Evolutionary conservation across 495 filamentous ascomycete species (phyloP).

Genomic region (Aspergillus haitiensis): DNA sequence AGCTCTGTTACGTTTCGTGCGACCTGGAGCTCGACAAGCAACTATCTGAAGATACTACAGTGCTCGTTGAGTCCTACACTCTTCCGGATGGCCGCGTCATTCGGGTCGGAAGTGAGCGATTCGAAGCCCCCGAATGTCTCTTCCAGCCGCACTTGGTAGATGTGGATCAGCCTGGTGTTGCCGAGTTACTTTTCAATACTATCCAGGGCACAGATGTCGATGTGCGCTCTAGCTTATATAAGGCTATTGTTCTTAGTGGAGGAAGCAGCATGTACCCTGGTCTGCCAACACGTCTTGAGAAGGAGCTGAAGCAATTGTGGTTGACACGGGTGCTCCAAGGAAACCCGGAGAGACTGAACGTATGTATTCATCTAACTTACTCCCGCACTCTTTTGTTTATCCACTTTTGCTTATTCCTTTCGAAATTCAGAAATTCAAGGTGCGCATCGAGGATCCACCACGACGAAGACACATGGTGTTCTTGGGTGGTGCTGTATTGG

Average conservation of each 20-base stretch:
- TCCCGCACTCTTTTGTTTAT: background rate
- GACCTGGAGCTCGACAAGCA: slow-evolving; percentile 95
- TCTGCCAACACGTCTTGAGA: slow-evolving; percentile 89
- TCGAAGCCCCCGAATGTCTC: slow-evolving; percentile 96
- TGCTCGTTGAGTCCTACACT: slow-evolving; percentile 95
- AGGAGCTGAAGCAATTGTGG: slow-evolving; percentile 98
- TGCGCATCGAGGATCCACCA: slow-evolving; percentile 96
- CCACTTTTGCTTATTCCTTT: slow-evolving; percentile 23
- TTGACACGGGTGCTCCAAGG: slow-evolving; percentile 85
- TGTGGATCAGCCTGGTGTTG: slow-evolving; percentile 94
- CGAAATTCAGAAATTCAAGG: slow-evolving; percentile 85
- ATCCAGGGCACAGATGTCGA: slow-evolving; percentile 96
- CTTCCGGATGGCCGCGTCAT: slow-evolving; percentile 95
- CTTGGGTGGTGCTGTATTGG: slow-evolving; percentile 92
- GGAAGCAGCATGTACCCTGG: slow-evolving; percentile 99
- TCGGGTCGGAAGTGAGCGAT: slow-evolving; percentile 90
- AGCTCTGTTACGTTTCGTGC: slow-evolving; percentile 99
- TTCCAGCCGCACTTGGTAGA: slow-evolving; percentile 99
- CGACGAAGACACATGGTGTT: slow-evolving; percentile 98
- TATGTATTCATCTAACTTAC: slow-evolving; percentile 37
- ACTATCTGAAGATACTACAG: slow-evolving; percentile 95
- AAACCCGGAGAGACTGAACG: slow-evolving; percentile 85
- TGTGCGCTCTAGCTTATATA: slow-evolving; percentile 88
- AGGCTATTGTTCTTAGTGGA: slow-evolving; percentile 93
- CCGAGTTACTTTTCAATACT: slow-evolving; percentile 96